Evolutionary conservation across 2,329 filamentous ascomycete genomes (phyloP).

Genomic region (Trichoderma simmonsii): DNA sequence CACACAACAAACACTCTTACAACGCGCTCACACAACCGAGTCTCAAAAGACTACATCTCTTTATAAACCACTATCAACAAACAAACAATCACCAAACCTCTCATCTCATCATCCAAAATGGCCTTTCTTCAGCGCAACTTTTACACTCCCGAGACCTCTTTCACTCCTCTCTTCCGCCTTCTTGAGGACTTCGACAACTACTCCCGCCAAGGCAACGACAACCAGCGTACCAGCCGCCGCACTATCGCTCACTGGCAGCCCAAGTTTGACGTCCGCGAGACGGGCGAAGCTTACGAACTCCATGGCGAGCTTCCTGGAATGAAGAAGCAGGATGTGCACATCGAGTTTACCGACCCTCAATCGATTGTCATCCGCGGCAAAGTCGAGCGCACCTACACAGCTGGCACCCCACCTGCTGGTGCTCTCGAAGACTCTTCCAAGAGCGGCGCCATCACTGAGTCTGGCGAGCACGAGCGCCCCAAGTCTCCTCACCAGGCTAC

Average conservation of each 20-base stretch:
- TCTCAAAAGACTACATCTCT: background rate
- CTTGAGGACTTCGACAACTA: slow-evolving; percentile 57
- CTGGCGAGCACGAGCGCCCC: slow-evolving; percentile 28
- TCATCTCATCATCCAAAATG: slow-evolving; percentile 41
- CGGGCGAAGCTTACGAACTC: slow-evolving; percentile 62
- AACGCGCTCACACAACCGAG: background rate
- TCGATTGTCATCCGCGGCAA: slow-evolving; percentile 66
- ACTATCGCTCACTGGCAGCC: slow-evolving; percentile 54
- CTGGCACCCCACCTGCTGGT: slow-evolving; percentile 45
- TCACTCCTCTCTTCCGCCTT: slow-evolving; percentile 55
- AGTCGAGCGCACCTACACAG: slow-evolving; percentile 55
- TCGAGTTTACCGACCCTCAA: slow-evolving; percentile 71
- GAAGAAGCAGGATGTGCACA: slow-evolving; percentile 65
- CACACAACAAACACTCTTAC: background rate
- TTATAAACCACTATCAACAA: background rate
- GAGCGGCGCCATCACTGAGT: slow-evolving; percentile 38
- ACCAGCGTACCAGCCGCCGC: slow-evolving; percentile 26
- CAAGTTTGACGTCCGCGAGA: slow-evolving; percentile 71
- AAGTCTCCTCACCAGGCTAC: slow-evolving; percentile 53
- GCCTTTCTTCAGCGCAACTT: slow-evolving; percentile 49
- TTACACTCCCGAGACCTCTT: slow-evolving; percentile 45
- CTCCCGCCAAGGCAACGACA: slow-evolving; percentile 31
- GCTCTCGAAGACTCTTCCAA: slow-evolving; percentile 39
- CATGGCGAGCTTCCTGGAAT: slow-evolving; percentile 74
- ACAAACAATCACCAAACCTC: background rate